Evolutionary conservation across 345 rosid species (phyloP).

Genomic region (Lepidium africanum): DNA sequence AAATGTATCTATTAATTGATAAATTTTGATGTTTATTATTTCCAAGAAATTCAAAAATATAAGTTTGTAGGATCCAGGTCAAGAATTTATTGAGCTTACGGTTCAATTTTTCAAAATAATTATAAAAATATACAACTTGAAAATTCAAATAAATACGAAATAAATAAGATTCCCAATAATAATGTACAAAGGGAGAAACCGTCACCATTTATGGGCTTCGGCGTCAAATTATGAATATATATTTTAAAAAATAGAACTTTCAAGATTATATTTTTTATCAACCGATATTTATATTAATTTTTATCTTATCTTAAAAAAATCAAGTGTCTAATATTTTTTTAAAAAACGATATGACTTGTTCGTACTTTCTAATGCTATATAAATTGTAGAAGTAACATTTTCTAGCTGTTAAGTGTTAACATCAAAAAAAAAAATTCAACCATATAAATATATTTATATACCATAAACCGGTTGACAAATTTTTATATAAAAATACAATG

Average conservation of each 20-base stretch:
- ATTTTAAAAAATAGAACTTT: not conserved
- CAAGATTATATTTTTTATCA: not conserved
- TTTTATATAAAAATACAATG: not conserved
- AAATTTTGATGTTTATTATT: too few species aligned
- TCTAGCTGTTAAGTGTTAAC: not conserved
- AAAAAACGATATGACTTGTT: not conserved
- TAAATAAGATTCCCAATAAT: too few species aligned
- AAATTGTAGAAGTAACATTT: not conserved
- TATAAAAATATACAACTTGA: not conserved
- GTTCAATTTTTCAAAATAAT: too few species aligned
- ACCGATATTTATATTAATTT: conserved; percentile 2
- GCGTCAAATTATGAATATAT: not conserved
- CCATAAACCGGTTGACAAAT: conserved; percentile 6
- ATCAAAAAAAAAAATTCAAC: not conserved
- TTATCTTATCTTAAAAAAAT: not conserved
- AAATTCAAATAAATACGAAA: not conserved
- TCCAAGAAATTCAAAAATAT: too few species aligned
- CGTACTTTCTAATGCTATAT: not conserved
- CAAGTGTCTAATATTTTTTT: not conserved
- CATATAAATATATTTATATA: not conserved
- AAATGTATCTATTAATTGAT: too few species aligned
- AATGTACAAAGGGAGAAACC: not conserved
- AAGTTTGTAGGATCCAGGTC: too few species aligned
- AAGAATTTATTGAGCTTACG: too few species aligned
- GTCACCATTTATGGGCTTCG: conserved; percentile 4